Evolutionary conservation across 768 basidiomycete genomes (phyloP), one percentile per base, ranked within the genome.

Genomic region (Rhodotorula kratochvilovae): DNA sequence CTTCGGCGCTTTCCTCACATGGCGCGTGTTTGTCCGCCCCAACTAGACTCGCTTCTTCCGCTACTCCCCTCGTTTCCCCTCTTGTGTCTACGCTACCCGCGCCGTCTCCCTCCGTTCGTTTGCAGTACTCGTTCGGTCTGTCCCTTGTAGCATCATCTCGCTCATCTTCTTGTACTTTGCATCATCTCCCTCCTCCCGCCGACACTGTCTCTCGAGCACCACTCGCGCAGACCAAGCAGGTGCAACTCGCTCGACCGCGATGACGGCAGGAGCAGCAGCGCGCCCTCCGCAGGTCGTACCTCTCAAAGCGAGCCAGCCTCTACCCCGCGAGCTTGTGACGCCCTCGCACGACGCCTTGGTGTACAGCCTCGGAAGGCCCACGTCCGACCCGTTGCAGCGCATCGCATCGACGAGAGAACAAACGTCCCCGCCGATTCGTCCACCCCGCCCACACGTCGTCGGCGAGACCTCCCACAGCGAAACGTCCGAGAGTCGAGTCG

Each of bases 1-100:
- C 39, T 65, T 54, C 11, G 74, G 74, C 36, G 67, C 74, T 4
- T 70, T 68, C 65, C 60, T 75, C 16, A 75, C 74, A 12, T 75
- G 67, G 59, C 36, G 39, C n/a, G 74, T 70, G 4, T 48, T 25
- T 48, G 31, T 31, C 13, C 54, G 31, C 4, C 33, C 31, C 64
- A 19, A 17, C 36, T 33, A 45, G 51, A 25, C 39, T 39, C 29
- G 42, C 46, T 33, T n/a, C 6, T 13, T 35, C 27, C 29, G 39
- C 2, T 36, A 29, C 11, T 16, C n/a, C 27, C n/a, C 13, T 16
- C 51, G n/a, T 1, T 15, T 29, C 13, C n/a, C 17, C 36, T 11
- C 17, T 0, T 35, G 31, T 63, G 35, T 63, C n/a, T 53, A 50
- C 21, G 8, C 12, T 27, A 23, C 25, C 39, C 39, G 39, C 48